phyloP scores from a whole-genome alignment of 148 eudicot species.

The Rhododendron ovatum region DNA sequence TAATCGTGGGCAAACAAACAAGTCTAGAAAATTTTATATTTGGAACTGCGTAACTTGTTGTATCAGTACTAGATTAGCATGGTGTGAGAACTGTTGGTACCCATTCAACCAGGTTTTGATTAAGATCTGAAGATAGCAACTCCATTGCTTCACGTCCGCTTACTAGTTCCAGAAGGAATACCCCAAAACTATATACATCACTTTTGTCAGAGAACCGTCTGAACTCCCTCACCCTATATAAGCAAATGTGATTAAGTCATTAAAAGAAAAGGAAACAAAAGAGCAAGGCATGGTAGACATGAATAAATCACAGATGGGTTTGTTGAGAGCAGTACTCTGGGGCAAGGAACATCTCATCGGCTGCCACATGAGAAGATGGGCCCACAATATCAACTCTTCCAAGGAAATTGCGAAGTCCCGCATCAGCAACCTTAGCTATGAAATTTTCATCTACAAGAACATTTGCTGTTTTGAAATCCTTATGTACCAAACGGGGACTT shows the following conservation, averaged over 20 bases:
- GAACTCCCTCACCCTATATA: slow-evolving; percentile 81
- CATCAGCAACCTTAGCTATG: slow-evolving; percentile 97
- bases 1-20: background rate
- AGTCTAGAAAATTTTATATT: background rate
- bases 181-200: slow-evolving; percentile 81
- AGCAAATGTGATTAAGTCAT: slow-evolving; percentile 10
- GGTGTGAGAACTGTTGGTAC: slow-evolving; percentile 29
- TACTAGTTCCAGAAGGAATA: slow-evolving; percentile 84
- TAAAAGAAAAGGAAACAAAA: background rate
- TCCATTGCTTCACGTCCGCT: slow-evolving; percentile 75
- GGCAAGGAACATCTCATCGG: slow-evolving; percentile 81
- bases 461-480: slow-evolving; percentile 93
- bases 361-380: slow-evolving; percentile 65
- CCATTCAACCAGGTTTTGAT: slow-evolving; percentile 72
- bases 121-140: slow-evolving; percentile 43
- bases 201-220: slow-evolving; percentile 83
- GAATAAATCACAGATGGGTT: background rate
- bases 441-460: slow-evolving; percentile 98
- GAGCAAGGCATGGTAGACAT: background rate
- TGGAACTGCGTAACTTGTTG: background rate
- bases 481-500: slow-evolving; percentile 89
- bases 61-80: background rate
- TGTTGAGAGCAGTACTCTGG: slow-evolving; percentile 65
- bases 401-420: slow-evolving; percentile 85
- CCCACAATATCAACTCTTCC: slow-evolving; percentile 72